Evolutionary conservation across 805 yeast species (phyloP), one percentile per base, ranked within the genome.

Genomic region (Schizosaccharomyces japonicus): DNA sequence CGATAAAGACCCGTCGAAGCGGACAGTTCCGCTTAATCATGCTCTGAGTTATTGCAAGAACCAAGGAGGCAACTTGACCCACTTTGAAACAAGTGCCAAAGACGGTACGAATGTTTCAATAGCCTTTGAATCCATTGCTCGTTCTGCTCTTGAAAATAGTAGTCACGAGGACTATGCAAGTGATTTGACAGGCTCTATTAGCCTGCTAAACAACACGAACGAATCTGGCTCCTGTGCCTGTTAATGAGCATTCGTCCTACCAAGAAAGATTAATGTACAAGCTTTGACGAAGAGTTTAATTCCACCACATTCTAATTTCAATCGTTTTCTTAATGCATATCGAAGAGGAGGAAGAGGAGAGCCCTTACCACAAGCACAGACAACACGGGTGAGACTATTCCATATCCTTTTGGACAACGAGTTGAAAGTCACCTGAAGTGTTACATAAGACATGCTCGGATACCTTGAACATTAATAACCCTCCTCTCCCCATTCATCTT

Each of bases 11-110:
- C 96, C 90, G 56, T 70, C 77, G 54, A 83, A 84, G 63, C 76
- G 93, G 54, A 76, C 75, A 39, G 80, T 78, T 5, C 64, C 75
- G 57, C 55, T 67, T 30, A 74, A 73, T 57, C 66, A 71, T 52
- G 81, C 78, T 10, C 74, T 72, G 55, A 73, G 73, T 44, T 69
- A 72, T 61, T 74, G 79, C 49, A 71, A 69, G 49, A 69, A 72
- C 47, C 42, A 21, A 19, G 42, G 23, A 36, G 79, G 92, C 64
- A 82, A 84, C 52, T 68, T 84, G 52, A 96, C 96, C 2, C 76
- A 85, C 51, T 87, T 90, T 59, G 94, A 87, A 63, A 90, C 98
- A n/a, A 77, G 90, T 68, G 98, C 98, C 17, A 90, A 87, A 65
- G 95, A 84, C 61, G 84, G 90, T 13, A 82, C 85, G 45, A 92